Percentiles rank a stretch among this genome's conserved stretches.
Conservation (phyloP, 345 rosid genomes). For the Eucalyptus dawsonii region DNA sequence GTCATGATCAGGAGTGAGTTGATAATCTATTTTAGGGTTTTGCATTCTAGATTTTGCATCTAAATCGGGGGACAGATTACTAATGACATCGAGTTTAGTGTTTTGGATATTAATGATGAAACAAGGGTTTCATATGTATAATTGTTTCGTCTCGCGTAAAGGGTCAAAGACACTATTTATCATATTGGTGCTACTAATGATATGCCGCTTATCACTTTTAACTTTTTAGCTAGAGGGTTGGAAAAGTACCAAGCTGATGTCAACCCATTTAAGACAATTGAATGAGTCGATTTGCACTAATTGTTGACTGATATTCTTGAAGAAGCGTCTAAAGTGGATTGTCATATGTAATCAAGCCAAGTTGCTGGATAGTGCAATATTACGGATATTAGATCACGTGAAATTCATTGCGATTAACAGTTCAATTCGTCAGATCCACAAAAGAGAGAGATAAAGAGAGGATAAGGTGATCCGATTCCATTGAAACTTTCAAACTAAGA, state of each 20-base stretch:
- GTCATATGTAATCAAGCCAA: background rate
- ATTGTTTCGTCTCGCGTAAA: background rate
- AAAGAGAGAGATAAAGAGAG: background rate
- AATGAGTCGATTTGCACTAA: background rate
- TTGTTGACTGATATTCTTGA: background rate
- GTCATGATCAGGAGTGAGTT: background rate
- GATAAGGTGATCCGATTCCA: background rate
- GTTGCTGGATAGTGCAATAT: background rate
- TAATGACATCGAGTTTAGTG: background rate
- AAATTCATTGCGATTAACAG: background rate
- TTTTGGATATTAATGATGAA: background rate
- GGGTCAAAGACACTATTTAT: background rate
- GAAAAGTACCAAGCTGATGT: background rate
- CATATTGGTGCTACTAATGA: background rate
- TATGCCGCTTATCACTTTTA: background rate
- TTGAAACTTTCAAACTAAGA: background rate
- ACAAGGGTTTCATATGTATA: background rate
- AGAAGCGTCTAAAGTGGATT: background rate
- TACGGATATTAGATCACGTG: background rate
- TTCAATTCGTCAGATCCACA: background rate
- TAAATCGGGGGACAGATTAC: background rate
- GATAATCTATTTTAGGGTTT: background rate
- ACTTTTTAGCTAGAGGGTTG: background rate
- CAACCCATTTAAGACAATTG: background rate
- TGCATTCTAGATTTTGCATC: background rate